phyloP scores from a whole-genome alignment of 257 asterid genomes.

The Solanum ahanhuiri region DNA sequence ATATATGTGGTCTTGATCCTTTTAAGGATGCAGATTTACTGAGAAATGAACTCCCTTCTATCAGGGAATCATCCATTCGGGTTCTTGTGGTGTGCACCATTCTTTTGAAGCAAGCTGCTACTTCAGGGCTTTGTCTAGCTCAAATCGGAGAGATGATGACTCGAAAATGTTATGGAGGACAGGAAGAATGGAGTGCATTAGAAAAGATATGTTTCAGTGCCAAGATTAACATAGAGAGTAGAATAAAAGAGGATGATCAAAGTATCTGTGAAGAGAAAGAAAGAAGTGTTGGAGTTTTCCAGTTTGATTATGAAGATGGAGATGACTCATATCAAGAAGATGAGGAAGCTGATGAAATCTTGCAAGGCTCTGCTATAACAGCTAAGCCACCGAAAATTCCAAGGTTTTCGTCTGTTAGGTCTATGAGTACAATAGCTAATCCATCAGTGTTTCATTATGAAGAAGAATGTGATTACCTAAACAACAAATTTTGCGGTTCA shows the following conservation, averaged over 20 bases:
- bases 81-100: conserved; percentile 76
- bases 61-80: conserved; percentile 65
- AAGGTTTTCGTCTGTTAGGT: conserved; percentile 29
- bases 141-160: conserved; percentile 95
- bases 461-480: conserved; percentile 5
- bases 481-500: not conserved
- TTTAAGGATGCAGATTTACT: conserved; percentile 64
- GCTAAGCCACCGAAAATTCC: conserved; percentile 43
- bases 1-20: conserved; percentile 63
- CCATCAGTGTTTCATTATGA: conserved; percentile 1
- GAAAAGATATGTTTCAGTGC: conserved; percentile 65
- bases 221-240: conserved; percentile 27
- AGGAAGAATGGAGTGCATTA: conserved; percentile 54
- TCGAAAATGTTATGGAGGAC: conserved; percentile 52
- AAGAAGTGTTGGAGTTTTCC: conserved; percentile 27
- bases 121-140: conserved; percentile 62
- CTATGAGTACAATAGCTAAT: conserved; percentile 22
- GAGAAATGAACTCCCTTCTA: conserved; percentile 54
- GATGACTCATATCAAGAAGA: conserved; percentile 7
- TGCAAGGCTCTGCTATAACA: conserved; percentile 9
- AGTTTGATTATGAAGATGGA: conserved; percentile 30
- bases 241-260: conserved; percentile 7
- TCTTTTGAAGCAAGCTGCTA: conserved; percentile 59
- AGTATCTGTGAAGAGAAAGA: conserved; percentile 18
- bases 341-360: conserved; percentile 3